Evolutionary conservation across 1,139 yeast genomes (phyloP), one percentile per base, ranked within the genome.

Genomic region (Kodamaea anthophila): DNA sequence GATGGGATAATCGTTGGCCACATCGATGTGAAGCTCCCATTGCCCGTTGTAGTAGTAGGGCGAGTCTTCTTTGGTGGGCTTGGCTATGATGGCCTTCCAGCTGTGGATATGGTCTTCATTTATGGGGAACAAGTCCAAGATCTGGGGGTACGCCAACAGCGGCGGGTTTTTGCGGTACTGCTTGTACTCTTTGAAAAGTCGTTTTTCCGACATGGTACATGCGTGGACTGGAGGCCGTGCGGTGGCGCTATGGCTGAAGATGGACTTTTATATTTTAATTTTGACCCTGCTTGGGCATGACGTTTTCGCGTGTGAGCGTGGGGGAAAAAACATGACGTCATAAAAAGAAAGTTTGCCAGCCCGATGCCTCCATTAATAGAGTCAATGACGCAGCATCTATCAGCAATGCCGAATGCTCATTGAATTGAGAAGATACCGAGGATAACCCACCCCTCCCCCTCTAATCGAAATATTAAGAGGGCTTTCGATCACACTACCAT

Each of bases 21-120:
- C 58, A 1, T 46, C 39, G 14, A 85, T 71, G 4, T 50, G 54
- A 18, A 85, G 53, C 18, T 53, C 56, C 83, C 93, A 84, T 33
- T 55, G 50, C 2, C 83, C 83, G 10, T 67, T 60, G 36, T 60
- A 61, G 43, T 75, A 65, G 39, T 46, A 65, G 3, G 44, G 47
- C 21, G 62, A 81, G 24, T 65, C 74, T 1, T 42, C 36, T 20
- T 32, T 40, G 9, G 51, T 33, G 0, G 83, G 84, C 12, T 87
- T 86, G 28, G 58, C 51, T 23, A 84, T 66, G 2, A 55, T 54
- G 0, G 87, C 80, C 9, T 47, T 47, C 95, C 94, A 85, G 13
- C 46, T 41, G 38, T 59, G 65, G 15, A 85, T 49, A 13, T 46
- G 41, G 10, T 35, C 30, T 32, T 73, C 62, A 13, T 60, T 56